Conservation (phyloP, 2,329 filamentous ascomycete genomes). For the Mycosphaerella sp. region DNA sequence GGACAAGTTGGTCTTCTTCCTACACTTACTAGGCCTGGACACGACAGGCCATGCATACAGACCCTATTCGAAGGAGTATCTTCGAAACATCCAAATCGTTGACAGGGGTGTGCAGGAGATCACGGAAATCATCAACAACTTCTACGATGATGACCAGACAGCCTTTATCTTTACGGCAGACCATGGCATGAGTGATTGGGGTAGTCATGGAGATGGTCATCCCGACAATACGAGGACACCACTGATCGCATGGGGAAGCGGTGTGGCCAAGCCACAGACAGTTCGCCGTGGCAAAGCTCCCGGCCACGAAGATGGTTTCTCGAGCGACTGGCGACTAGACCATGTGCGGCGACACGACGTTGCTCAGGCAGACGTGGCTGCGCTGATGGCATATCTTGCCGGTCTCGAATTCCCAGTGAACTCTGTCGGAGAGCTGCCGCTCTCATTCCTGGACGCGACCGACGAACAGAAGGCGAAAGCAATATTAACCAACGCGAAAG, state of each 20-base stretch:
- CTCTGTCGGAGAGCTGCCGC: conserved; percentile 85
- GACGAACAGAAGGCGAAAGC: conserved; percentile 75
- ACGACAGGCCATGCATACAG: conserved; percentile 80
- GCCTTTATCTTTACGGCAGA: conserved; percentile 97
- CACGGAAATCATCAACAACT: conserved; percentile 70
- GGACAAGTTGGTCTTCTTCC: conserved; percentile 88
- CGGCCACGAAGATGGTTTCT: conserved; percentile 83
- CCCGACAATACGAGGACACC: conserved; percentile 95
- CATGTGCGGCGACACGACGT: conserved; percentile 83
- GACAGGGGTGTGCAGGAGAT: conserved; percentile 85
- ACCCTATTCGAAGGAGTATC: conserved; percentile 91
- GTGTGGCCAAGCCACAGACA: conserved; percentile 66
- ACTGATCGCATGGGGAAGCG: conserved; percentile 87
- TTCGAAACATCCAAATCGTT: conserved; percentile 90
- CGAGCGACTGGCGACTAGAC: conserved; percentile 78
- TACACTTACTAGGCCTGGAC: conserved; percentile 87
- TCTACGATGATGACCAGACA: conserved; percentile 76
- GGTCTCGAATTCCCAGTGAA: conserved; percentile 91
- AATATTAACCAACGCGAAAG: conserved; percentile 73
- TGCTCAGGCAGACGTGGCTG: conserved; percentile 85
- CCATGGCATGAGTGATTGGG: conserved; percentile 98
- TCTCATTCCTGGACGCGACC: conserved; percentile 69
- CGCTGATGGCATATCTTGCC: conserved; percentile 87
- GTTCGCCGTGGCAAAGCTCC: conserved; percentile 54
- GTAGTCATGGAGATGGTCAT: conserved; percentile 97